A percentile compares a stretch with the other conserved stretches of the same genome.
Conservation (phyloP, 768 basidiomycete genomes). For the Russula emetica region DNA sequence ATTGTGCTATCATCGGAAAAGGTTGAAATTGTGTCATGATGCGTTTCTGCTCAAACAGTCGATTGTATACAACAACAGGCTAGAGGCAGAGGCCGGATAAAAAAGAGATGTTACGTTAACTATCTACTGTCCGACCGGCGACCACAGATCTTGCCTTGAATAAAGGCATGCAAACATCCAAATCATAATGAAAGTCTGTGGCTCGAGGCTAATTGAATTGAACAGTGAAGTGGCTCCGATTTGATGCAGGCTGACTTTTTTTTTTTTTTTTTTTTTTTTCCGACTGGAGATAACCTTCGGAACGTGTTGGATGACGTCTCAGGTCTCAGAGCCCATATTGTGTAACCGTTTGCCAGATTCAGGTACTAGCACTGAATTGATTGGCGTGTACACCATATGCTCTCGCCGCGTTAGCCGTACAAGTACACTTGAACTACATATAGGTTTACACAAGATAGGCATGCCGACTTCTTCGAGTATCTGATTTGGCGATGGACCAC, state of each 20-base stretch:
- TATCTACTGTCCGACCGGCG: neutral
- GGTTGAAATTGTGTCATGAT: neutral
- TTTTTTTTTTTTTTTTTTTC: neutral
- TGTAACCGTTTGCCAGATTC: neutral
- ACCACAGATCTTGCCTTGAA: neutral
- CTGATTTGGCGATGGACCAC: neutral
- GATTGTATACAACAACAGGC: too few relatives aligned
- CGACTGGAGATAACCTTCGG: neutral
- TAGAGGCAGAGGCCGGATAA: too few relatives aligned
- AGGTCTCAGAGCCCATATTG: neutral
- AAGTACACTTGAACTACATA: neutral
- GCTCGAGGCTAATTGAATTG: neutral
- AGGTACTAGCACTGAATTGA: neutral
- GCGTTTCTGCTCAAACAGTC: neutral
- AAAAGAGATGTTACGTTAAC: neutral
- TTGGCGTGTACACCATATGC: neutral
- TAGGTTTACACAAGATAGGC: neutral
- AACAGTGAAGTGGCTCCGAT: neutral
- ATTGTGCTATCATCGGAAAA: neutral
- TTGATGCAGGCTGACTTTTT: neutral
- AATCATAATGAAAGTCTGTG: neutral
- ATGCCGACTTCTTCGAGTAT: neutral
- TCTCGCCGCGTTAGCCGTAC: neutral
- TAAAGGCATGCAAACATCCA: neutral
- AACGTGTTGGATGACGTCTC: neutral